phyloP scores from a whole-genome alignment of 768 basidiomycete species.

The Pilatotrama ljubarskyi region DNA sequence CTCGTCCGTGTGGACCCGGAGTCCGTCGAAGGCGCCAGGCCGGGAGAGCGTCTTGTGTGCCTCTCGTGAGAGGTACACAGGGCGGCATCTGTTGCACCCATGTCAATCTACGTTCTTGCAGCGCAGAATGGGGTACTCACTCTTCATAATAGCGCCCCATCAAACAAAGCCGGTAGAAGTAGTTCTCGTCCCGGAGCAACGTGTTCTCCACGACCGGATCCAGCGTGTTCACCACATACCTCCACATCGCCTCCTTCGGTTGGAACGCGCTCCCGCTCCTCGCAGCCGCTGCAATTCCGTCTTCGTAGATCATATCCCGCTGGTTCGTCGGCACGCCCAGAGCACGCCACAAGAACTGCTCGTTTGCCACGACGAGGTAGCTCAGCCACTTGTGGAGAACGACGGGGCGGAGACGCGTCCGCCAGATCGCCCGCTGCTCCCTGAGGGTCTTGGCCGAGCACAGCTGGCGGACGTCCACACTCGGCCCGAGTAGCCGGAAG shows the following conservation, averaged over 20 bases:
- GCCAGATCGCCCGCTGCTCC: slow-evolving; percentile 67
- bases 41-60: slow-evolving; percentile 15
- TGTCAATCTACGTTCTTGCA: background rate
- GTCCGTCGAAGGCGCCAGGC: slow-evolving; percentile 18
- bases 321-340: slow-evolving; percentile 76
- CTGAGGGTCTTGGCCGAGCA: slow-evolving; percentile 53
- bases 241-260: slow-evolving; percentile 29
- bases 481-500: slow-evolving; percentile 61
- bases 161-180: slow-evolving; percentile 22
- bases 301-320: slow-evolving; percentile 27
- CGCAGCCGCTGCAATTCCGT: slow-evolving; percentile 33
- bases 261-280: slow-evolving; percentile 41
- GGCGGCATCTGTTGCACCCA: slow-evolving; percentile 16
- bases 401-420: slow-evolving; percentile 56
- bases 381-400: slow-evolving; percentile 47
- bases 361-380: slow-evolving; percentile 52
- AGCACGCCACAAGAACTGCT: slow-evolving; percentile 76
- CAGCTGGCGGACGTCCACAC: slow-evolving; percentile 52
- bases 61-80: slow-evolving; percentile 16
- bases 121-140: slow-evolving; percentile 6
- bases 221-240: slow-evolving; percentile 33
- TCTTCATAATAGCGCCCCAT: slow-evolving; percentile 15
- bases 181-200: slow-evolving; percentile 19
- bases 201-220: slow-evolving; percentile 31
- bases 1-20: slow-evolving; percentile 20